Base-by-base conservation (phyloP, 192 early-diverging fungal genomes). In the Kappamyces sp. region DNA sequence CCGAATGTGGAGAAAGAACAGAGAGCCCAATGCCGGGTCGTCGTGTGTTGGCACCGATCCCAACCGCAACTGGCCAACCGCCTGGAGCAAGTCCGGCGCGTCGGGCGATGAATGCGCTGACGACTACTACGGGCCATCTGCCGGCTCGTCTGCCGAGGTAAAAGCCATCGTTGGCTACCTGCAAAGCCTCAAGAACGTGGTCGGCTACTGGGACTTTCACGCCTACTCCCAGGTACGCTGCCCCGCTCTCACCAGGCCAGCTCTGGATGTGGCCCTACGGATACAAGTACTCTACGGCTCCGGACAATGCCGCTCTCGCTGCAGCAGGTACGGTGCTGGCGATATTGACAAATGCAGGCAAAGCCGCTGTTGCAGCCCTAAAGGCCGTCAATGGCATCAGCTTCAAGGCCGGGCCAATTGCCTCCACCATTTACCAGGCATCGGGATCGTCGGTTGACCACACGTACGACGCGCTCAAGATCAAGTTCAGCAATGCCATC, bases 211-310 rank as follows among this genome's bases (percentile, higher is more conserved):
- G 3, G 52, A 54, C 36, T 54, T 54, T n/a, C 52, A 54, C 36
- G 37, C 52, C 3, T 54, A 54, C 33, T 54, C 52, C 12, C 52
- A 54, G 23, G 44, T n/a, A 46, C 23, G 44, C 12, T 46, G 23
- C 23, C 23, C 23, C 23, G 23, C 23, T 23, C 23, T 23, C 23
- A 23, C 23, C 23, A 23, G 23, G 23, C 23, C 78, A 84, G 58
- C 58, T 80, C 37, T 83, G 77, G 67, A 79, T 84, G 80, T 73
- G 60, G 40, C 54, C 72, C n/a, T 61, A 63, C 39, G 72, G 65
- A 34, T 67, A 58, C 34, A 41, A 40, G 39, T 70, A 61, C 59
- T 47, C 36, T n/a, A 49, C 13, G 40, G 23, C 23, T 23, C 8
- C 8, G 43, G 63, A 69, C 52, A 61, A 61, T 50, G 43, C 43